phyloP scores from a whole-genome alignment of 805 yeast species.

The Zygoascus tannicola region DNA sequence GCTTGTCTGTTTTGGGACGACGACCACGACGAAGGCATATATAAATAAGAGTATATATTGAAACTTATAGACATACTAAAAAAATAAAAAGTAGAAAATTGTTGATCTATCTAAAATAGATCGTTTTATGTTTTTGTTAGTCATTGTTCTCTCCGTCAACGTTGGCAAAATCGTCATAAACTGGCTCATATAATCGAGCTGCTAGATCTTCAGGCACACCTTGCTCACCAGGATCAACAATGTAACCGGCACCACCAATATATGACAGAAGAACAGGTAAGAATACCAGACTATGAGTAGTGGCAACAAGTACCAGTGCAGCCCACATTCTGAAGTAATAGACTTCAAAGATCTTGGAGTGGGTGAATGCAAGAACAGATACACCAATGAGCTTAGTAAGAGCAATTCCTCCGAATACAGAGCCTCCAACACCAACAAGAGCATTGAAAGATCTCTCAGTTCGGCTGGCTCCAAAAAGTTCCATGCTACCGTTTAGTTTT shows the following conservation, averaged over 20 bases:
- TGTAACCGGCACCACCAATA: conserved; percentile 52
- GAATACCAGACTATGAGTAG: conserved; percentile 67
- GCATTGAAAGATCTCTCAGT: conserved; percentile 43
- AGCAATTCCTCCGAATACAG: conserved; percentile 86
- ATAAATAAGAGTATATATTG: no score
- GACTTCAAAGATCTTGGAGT: conserved; percentile 79
- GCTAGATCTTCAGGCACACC: conserved; percentile 24
- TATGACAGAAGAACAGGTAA: conserved; percentile 65
- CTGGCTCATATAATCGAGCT: conserved; percentile 14
- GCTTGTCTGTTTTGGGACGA: no score
- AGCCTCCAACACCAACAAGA: conserved; percentile 71
- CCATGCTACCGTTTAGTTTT: background rate
- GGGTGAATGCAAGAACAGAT: conserved; percentile 73
- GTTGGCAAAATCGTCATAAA: conserved; percentile 2
- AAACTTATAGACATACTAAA: no score
- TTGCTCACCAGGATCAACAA: conserved; percentile 25
- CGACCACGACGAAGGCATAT: no score
- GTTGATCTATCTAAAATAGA: no score
- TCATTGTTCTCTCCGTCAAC: background rate
- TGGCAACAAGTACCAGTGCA: conserved; percentile 63
- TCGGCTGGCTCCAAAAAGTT: conserved; percentile 21
- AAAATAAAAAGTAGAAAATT: no score
- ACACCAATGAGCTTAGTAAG: conserved; percentile 86
- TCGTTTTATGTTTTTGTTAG: background rate
- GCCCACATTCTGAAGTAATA: conserved; percentile 96